Conservation (phyloP, 1,139 yeast species). For the Debaryomycetaceae sp. region DNA sequence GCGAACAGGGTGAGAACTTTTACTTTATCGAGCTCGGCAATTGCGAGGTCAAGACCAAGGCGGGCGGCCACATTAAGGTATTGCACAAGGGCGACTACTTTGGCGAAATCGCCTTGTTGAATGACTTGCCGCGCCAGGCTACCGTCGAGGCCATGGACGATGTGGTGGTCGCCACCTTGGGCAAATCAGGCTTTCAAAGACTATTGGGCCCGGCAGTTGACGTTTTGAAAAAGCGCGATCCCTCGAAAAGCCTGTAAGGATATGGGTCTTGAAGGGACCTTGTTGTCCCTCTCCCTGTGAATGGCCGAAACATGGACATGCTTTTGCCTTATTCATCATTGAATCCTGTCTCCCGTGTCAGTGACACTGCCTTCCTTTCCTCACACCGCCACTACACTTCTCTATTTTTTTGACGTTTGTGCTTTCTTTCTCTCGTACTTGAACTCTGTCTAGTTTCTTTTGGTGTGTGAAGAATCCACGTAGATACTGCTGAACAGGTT, state of each 20-base stretch:
- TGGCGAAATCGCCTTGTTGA: constrained; percentile 89
- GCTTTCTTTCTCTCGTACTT: no score
- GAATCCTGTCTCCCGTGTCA: not conserved
- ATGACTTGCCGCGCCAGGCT: constrained; percentile 91
- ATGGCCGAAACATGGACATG: not conserved
- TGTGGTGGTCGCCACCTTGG: constrained; percentile 82
- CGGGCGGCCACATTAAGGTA: constrained; percentile 49
- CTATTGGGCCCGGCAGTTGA: constrained; percentile 87
- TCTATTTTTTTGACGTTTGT: no score
- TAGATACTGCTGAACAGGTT: no score
- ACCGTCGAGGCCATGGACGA: constrained; percentile 70
- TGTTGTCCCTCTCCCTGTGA: not conserved
- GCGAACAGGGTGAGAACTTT: constrained; percentile 86
- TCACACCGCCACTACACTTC: no score
- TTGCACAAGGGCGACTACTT: constrained; percentile 82
- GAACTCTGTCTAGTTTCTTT: no score
- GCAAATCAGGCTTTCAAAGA: constrained; percentile 88
- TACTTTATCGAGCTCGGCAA: constrained; percentile 82
- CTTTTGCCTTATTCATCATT: not conserved
- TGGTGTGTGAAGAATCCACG: no score
- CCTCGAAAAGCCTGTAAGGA: constrained; percentile 28
- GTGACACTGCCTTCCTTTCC: not conserved
- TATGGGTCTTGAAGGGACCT: not conserved
- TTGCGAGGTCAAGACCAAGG: constrained; percentile 55
- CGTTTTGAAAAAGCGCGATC: constrained; percentile 72